Conservation (phyloP, 768 basidiomycete species). For the Lentinula detonsa region DNA sequence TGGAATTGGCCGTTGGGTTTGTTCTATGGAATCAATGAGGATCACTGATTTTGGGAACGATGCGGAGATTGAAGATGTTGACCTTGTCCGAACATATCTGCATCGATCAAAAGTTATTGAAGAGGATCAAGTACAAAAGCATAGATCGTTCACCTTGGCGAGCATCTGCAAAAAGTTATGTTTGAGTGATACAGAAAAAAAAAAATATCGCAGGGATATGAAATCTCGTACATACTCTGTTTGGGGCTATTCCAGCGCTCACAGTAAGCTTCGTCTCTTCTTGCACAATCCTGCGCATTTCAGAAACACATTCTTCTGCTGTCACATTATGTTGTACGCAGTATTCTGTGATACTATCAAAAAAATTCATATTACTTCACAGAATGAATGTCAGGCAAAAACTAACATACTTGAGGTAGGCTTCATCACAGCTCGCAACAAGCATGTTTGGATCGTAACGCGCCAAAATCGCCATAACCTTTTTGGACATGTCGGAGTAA, state of each 20-base stretch:
- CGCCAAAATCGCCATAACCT: slow-evolving; percentile 63
- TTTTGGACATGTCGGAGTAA: slow-evolving; percentile 65
- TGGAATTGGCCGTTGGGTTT: slow-evolving; percentile 93
- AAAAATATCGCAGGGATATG: slow-evolving; percentile 7
- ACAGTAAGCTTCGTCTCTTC: slow-evolving; percentile 82
- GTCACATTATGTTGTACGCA: slow-evolving; percentile 62
- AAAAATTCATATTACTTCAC: background rate
- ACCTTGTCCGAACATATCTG: slow-evolving; percentile 94
- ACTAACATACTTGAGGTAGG: slow-evolving; percentile 73
- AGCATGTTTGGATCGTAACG: slow-evolving; percentile 75
- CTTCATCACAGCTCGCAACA: slow-evolving; percentile 83
- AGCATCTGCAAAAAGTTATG: slow-evolving; percentile 56
- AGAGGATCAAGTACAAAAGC: background rate
- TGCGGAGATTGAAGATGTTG: slow-evolving; percentile 2
- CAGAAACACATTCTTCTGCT: slow-evolving; percentile 68
- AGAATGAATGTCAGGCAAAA: background rate
- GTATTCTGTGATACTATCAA: slow-evolving; percentile 71
- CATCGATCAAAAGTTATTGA: background rate
- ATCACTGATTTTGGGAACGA: background rate
- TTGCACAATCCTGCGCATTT: slow-evolving; percentile 70
- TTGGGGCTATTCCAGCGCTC: slow-evolving; percentile 94
- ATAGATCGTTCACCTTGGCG: slow-evolving; percentile 59
- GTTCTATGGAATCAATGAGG: slow-evolving; percentile 41
- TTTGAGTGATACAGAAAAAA: slow-evolving; percentile 6
- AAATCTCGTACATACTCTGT: slow-evolving; percentile 58